Evolutionary conservation across 495 filamentous ascomycete genomes (phyloP).

Genomic region (Penicillium subrubescens): DNA sequence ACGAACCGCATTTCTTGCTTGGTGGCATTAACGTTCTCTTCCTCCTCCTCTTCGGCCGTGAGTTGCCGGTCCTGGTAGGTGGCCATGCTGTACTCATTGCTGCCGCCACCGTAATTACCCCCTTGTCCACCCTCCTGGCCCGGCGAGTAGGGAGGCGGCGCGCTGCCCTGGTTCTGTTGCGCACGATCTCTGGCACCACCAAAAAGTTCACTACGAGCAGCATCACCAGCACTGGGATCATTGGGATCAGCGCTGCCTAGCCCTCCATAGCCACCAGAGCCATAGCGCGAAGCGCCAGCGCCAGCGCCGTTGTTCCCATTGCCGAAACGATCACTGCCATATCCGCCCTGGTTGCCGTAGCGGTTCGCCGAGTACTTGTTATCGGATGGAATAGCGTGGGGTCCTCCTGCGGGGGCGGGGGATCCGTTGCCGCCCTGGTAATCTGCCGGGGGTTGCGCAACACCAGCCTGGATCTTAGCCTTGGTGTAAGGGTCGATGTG

Average conservation of each 20-base stretch:
- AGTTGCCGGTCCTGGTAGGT: constrained; percentile 67
- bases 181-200: constrained; percentile 60
- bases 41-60: constrained; percentile 73
- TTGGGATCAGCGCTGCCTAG: constrained; percentile 59
- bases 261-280: constrained; percentile 75
- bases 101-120: constrained; percentile 47
- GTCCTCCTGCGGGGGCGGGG: constrained; percentile 25
- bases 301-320: constrained; percentile 31
- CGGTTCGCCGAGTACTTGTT: constrained; percentile 55
- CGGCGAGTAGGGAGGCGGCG: constrained; percentile 49
- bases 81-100: constrained; percentile 58
- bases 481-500: constrained; percentile 65
- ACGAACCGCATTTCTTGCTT: constrained; percentile 76
- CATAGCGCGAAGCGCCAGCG: constrained; percentile 43
- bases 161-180: constrained; percentile 43
- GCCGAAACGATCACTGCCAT: constrained; percentile 66
- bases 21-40: constrained; percentile 65
- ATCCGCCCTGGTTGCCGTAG: constrained; percentile 65
- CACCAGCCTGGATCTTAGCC: constrained; percentile 53
- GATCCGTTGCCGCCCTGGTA: constrained; percentile 36
- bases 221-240: constrained; percentile 51
- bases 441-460: constrained; percentile 41
- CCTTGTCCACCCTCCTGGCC: constrained; percentile 23
- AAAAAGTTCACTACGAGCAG: constrained; percentile 65
- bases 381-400: constrained; percentile 46